A percentile compares a stretch with the other conserved stretches of the same genome.
These are phyloP conservation scores for Fraxinus floribunda DNA, from an alignment of 305 asterid genomes.

Conservation along the genomic window DNA sequence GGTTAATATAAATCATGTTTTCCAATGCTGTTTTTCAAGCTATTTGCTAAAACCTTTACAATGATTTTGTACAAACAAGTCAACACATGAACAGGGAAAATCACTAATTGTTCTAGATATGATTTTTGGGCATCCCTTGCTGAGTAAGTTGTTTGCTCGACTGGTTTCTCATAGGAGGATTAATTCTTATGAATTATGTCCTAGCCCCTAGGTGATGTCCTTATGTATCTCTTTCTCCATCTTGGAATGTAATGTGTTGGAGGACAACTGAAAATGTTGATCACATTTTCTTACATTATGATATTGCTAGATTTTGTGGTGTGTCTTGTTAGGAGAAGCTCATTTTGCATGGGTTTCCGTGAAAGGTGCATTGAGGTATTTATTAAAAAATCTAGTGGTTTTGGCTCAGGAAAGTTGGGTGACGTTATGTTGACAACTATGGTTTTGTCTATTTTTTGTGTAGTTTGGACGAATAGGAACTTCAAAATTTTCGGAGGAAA, in stretches of 20 bases:
- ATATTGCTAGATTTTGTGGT: not conserved
- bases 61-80: not conserved
- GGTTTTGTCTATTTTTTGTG: not conserved
- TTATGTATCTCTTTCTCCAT: not conserved
- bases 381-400: not conserved
- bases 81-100: not conserved
- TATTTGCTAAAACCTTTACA: not conserved
- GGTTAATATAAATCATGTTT: not conserved
- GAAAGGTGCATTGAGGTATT: not conserved
- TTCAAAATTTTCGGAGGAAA: not conserved
- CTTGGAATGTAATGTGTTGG: not conserved
- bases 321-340: not conserved
- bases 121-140: not conserved
- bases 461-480: not conserved
- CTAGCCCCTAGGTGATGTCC: not conserved
- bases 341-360: not conserved
- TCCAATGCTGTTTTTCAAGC: not conserved
- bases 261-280: not conserved
- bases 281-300: not conserved
- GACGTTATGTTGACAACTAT: not conserved
- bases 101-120: not conserved
- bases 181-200: not conserved
- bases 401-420: not conserved
- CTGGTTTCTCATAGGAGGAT: not conserved
- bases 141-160: not conserved